These are phyloP conservation scores for Schizothecium vesticola DNA, from an alignment of 495 filamentous ascomycete genomes.

Conservation along the genomic window DNA sequence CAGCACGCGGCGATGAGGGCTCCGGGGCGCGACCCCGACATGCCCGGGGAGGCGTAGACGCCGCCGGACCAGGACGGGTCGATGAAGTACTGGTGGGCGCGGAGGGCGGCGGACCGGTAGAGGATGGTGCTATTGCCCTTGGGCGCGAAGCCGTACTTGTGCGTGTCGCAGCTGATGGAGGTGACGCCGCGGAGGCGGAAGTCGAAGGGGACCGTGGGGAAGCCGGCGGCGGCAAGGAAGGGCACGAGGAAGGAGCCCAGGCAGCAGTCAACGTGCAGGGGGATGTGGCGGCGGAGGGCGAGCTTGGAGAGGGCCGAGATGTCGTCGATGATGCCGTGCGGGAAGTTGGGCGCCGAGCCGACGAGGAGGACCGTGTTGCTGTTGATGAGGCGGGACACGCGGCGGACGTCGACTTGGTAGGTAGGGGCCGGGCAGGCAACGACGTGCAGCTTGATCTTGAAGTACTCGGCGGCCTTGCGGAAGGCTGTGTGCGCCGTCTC, in stretches of 20 bases:
- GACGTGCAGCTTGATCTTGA: conserved; percentile 89
- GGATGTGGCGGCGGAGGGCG: conserved; percentile 69
- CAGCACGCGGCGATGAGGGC: conserved; percentile 93
- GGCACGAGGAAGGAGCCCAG: conserved; percentile 92
- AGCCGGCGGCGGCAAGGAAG: conserved; percentile 85
- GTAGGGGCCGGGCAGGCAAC: conserved; percentile 79
- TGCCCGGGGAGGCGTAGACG: conserved; percentile 86
- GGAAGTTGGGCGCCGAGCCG: conserved; percentile 94
- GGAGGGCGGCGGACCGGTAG: conserved; percentile 73
- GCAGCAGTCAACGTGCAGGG: conserved; percentile 96
- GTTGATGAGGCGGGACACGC: conserved; percentile 82
- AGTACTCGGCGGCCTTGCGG: conserved; percentile 90
- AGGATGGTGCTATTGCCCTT: conserved; percentile 92
- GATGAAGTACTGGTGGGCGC: conserved; percentile 92
- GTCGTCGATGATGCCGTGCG: conserved; percentile 96
- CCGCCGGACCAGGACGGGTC: conserved; percentile 92
- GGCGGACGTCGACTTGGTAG: conserved; percentile 74
- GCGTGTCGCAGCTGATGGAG: conserved; percentile 91
- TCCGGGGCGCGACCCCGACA: conserved; percentile 87
- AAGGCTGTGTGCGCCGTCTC: conserved; percentile 94
- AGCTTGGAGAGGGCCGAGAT: conserved; percentile 81
- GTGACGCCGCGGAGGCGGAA: conserved; percentile 93
- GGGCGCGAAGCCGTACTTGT: conserved; percentile 98
- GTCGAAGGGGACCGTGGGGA: conserved; percentile 81
- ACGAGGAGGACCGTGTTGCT: conserved; percentile 94